Evolutionary conservation across 2,329 filamentous ascomycete species (phyloP), one percentile per base, ranked within the genome.

Genomic region (Colletotrichum lupini): DNA sequence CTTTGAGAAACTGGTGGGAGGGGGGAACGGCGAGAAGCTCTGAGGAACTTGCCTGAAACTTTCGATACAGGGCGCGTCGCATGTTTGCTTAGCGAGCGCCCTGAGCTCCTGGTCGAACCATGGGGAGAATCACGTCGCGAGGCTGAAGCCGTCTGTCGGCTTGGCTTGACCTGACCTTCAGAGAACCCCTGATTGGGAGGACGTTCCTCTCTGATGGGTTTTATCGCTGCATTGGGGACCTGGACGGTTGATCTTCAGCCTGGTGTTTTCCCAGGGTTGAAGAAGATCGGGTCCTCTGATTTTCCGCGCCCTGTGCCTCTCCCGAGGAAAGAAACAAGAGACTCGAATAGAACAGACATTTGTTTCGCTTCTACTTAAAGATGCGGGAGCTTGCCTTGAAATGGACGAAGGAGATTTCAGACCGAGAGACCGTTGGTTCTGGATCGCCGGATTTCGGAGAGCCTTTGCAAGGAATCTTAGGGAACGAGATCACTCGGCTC

Each of bases 61-160:
- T 75, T 73, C 77, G 78, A 81, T 65, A 81, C 80, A 78, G 74
- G 75, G 74, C 74, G 59, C 73, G 79, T 81, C 79, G 76, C 77
- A 80, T 72, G 72, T 75, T 62, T 66, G 56, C 56, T 66, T 71
- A 73, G 52, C 72, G 59, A 68, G 56, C 37, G 65, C 73, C 69
- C 58, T 58, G 37, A 55, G 60, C 66, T 66, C 60, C 72, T 65
- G 55, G 26, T 35, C 32, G 24, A 19, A 32, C 32, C 32, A 32
- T n/a, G 35, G 32, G 8, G 67, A 57, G 26, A 63, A 30, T 22
- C 42, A n/a, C 52, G 26, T 57, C 42, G 74, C 72, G 42, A 73
- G 74, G 35, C 49, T 58, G 74, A 56, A 57, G 61, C 12, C 26
- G 14, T 32, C 35, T 60, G 46, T 52, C 65, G 53, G 32, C 35